Evolutionary conservation across 495 filamentous ascomycete genomes (phyloP).

Genomic region (Daldinia decipiens): DNA sequence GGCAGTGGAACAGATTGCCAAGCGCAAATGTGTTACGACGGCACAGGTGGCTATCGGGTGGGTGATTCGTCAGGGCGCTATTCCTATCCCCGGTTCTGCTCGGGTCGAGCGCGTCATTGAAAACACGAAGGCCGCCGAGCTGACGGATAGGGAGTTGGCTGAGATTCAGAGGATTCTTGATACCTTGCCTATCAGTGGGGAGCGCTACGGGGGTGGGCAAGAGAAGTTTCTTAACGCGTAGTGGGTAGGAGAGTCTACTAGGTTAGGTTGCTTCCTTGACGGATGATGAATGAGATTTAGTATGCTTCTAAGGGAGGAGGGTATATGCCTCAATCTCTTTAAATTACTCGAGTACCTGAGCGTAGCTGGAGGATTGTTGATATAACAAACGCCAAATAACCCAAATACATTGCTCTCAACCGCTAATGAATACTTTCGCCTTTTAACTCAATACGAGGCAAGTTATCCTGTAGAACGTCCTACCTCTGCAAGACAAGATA

Average conservation of each 20-base stretch:
- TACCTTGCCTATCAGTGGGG: slow-evolving; percentile 10
- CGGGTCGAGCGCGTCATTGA: slow-evolving; percentile 64
- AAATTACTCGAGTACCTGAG: too few species aligned
- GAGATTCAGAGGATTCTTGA: slow-evolving; percentile 54
- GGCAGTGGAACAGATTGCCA: slow-evolving; percentile 55
- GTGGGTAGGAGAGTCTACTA: neutral
- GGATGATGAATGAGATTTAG: too few species aligned
- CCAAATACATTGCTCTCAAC: too few species aligned
- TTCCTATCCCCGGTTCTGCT: slow-evolving; percentile 66
- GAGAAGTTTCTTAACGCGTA: slow-evolving; percentile 21
- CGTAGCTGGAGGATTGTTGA: too few species aligned
- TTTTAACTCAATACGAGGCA: too few species aligned
- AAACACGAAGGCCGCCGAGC: slow-evolving; percentile 59
- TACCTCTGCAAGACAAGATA: too few species aligned
- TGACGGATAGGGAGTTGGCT: slow-evolving; percentile 60
- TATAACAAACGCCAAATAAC: too few species aligned
- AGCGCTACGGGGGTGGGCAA: slow-evolving; percentile 23
- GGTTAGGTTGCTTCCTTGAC: too few species aligned
- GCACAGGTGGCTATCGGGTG: slow-evolving; percentile 65
- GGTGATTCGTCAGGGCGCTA: slow-evolving; percentile 63
- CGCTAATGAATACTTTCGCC: too few species aligned
- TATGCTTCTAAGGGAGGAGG: too few species aligned
- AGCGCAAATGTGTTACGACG: slow-evolving; percentile 55
- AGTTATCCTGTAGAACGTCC: too few species aligned
- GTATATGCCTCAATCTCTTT: too few species aligned